Conservation (phyloP, 2,329 filamentous ascomycete genomes). For the Fusarium mexicanum region DNA sequence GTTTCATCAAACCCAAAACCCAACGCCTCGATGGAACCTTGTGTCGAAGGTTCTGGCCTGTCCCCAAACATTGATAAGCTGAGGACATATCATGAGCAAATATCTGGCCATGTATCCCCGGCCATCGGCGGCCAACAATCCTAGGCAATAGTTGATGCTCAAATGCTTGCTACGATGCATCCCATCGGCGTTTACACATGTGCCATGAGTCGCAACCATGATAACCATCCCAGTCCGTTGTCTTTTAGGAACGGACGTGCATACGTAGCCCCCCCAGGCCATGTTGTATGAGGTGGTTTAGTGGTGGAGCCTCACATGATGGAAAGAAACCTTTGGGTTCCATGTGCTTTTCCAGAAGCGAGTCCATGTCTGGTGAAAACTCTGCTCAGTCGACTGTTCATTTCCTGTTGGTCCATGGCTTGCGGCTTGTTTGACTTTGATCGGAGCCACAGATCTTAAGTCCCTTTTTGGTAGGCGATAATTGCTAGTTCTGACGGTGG, state of each 20-base stretch:
- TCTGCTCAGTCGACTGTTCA: conserved; percentile 23
- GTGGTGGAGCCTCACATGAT: conserved; percentile 31
- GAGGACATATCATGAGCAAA: conserved; percentile 2
- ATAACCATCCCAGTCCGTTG: background rate
- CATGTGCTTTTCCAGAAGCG: conserved; percentile 30
- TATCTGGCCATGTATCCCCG: background rate
- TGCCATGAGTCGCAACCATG: conserved; percentile 23
- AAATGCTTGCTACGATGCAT: conserved; percentile 9
- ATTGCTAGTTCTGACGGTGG: conserved; percentile 21
- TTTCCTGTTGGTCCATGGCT: conserved; percentile 19
- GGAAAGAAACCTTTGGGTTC: conserved; percentile 21
- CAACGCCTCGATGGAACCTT: background rate
- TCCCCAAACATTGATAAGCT: background rate
- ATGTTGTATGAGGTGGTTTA: conserved; percentile 16
- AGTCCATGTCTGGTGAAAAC: conserved; percentile 25
- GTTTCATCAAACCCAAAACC: background rate
- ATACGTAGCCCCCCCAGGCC: conserved; percentile 1
- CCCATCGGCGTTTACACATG: background rate
- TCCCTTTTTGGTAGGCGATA: conserved; percentile 12
- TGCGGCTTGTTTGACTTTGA: conserved; percentile 8
- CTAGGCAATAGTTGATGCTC: conserved; percentile 10
- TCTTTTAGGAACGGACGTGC: conserved; percentile 4
- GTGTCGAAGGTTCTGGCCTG: background rate
- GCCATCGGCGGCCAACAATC: conserved; percentile 3
- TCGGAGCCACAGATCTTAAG: conserved; percentile 18